Conservation (phyloP, 148 eudicot genomes). For the Rhododendron henanense region DNA sequence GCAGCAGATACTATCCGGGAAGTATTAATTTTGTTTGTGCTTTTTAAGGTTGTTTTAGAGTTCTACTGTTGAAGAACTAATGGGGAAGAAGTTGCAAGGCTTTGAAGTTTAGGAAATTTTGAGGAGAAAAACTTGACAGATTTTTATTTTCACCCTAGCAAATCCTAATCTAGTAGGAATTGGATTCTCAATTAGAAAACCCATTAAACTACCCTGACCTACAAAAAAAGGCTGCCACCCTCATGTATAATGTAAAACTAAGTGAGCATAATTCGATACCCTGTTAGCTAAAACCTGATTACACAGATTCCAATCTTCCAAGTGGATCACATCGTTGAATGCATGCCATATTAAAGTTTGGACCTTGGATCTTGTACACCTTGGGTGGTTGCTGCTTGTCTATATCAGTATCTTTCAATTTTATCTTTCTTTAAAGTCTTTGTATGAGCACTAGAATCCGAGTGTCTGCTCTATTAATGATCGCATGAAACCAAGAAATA, state of each 20-base stretch:
- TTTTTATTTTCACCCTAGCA: neutral
- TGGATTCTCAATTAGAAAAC: neutral
- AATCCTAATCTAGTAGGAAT: neutral
- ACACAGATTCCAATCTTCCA: neutral
- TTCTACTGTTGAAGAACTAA: slow-evolving; percentile 1
- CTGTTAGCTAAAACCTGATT: neutral
- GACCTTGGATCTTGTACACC: neutral
- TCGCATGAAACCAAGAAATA: no score
- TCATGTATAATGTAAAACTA: neutral
- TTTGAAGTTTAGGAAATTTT: neutral
- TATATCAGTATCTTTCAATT: neutral
- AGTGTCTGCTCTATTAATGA: neutral
- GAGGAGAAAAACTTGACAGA: neutral
- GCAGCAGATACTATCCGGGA: neutral
- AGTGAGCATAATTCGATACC: neutral
- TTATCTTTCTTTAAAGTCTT: neutral
- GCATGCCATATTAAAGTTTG: neutral
- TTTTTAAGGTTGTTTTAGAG: neutral
- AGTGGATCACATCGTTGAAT: neutral
- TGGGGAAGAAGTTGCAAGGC: neutral
- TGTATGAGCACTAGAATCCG: neutral
- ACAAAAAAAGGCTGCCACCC: neutral
- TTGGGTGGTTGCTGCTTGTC: neutral
- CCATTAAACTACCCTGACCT: neutral
- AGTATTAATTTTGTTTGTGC: neutral